Percentiles rank a stretch among this genome's conserved stretches.
phyloP scores from a whole-genome alignment of 805 yeast genomes.

The Sugiyamaella boreocaroliniensis region DNA sequence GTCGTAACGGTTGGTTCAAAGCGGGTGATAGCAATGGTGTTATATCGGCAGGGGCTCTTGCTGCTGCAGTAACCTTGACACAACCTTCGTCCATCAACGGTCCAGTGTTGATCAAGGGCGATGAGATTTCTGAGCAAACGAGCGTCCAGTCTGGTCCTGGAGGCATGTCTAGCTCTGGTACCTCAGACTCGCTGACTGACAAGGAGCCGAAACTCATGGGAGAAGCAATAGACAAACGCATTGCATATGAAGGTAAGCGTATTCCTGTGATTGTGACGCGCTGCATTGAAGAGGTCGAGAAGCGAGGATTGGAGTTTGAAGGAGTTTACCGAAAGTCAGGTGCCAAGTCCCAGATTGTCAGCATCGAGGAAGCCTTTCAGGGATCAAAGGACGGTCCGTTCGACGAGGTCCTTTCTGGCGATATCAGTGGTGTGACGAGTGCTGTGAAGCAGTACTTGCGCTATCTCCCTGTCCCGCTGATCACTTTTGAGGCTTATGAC shows the following conservation, averaged over 20 bases:
- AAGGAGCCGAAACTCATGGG: slow-evolving; percentile 34
- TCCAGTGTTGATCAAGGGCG: background rate
- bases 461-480: slow-evolving; percentile 76
- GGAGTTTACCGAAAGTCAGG: slow-evolving; percentile 92
- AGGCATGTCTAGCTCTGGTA: slow-evolving; percentile 2
- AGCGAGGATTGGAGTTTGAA: slow-evolving; percentile 66
- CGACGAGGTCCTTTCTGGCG: slow-evolving; percentile 43
- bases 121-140: background rate
- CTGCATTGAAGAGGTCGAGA: slow-evolving; percentile 73
- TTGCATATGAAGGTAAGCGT: slow-evolving; percentile 50
- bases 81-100: slow-evolving; percentile 1
- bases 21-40: background rate
- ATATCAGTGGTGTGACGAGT: slow-evolving; percentile 80
- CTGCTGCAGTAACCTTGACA: slow-evolving; percentile 1
- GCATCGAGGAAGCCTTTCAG: slow-evolving; percentile 37
- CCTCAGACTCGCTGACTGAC: background rate
- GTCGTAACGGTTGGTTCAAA: slow-evolving; percentile 20
- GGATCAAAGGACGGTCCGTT: slow-evolving; percentile 29
- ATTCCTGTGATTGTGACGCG: slow-evolving; percentile 68
- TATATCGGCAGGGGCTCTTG: slow-evolving; percentile 1
- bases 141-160: background rate
- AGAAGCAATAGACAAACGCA: slow-evolving; percentile 56
- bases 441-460: slow-evolving; percentile 83
- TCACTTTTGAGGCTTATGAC: slow-evolving; percentile 64
- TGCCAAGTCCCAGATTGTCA: slow-evolving; percentile 57